phyloP scores from a whole-genome alignment of 2,329 filamentous ascomycete genomes.

The Paecilomyces fulvus region DNA sequence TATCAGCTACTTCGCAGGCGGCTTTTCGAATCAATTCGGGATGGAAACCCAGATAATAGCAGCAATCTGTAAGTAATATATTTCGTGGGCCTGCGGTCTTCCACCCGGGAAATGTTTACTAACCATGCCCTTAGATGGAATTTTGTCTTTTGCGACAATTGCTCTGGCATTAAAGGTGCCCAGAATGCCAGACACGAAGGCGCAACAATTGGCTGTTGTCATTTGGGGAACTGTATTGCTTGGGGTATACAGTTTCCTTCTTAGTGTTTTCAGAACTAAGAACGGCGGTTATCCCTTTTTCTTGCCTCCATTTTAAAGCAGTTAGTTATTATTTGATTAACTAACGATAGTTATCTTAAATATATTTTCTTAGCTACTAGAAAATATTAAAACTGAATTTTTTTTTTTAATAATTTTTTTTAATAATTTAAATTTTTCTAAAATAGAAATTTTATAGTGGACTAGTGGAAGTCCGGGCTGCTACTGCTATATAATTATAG shows the following conservation, averaged over 20 bases:
- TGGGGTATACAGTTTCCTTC: constrained; percentile 82
- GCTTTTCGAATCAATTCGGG: constrained; percentile 90
- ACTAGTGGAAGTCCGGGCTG: too few relatives aligned
- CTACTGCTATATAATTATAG: too few relatives aligned
- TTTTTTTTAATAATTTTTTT: too few relatives aligned
- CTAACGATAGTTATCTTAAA: too few relatives aligned
- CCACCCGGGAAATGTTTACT: background rate
- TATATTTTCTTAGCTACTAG: too few relatives aligned
- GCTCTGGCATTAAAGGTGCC: constrained; percentile 87
- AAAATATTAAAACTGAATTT: too few relatives aligned
- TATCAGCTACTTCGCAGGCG: constrained; percentile 79
- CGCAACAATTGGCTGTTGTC: constrained; percentile 73
- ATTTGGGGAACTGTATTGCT: constrained; percentile 71
- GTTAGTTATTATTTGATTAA: background rate
- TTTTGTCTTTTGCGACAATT: constrained; percentile 84
- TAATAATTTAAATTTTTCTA: too few relatives aligned
- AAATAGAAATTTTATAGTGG: too few relatives aligned
- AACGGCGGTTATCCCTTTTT: constrained; percentile 92
- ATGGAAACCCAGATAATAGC: constrained; percentile 94
- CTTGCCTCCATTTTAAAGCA: constrained; percentile 71
- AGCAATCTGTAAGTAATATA: constrained; percentile 67
- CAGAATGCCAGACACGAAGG: constrained; percentile 66
- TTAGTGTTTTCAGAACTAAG: constrained; percentile 91
- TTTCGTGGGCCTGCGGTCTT: background rate
- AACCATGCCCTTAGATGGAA: constrained; percentile 49